phyloP scores from a whole-genome alignment of 2,329 filamentous ascomycete species.

The Claviceps arundinis region DNA sequence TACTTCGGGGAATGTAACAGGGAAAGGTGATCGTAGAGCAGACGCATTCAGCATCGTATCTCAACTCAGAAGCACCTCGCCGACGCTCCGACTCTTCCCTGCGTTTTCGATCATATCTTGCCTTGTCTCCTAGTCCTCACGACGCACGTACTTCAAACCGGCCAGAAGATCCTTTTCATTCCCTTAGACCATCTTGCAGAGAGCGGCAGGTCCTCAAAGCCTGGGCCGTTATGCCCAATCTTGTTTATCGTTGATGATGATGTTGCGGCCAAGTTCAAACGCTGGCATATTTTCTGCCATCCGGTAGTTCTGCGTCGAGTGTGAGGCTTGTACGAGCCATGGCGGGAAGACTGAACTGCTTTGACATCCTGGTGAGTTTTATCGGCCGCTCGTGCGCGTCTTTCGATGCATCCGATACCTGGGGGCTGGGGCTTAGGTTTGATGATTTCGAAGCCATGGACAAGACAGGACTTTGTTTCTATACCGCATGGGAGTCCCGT shows the following conservation, averaged over 20 bases:
- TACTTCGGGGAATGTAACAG: too few relatives aligned
- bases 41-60: neutral
- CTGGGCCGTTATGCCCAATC: conserved; percentile 7
- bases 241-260: conserved; percentile 1
- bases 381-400: too few relatives aligned
- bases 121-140: neutral
- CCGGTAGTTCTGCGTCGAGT: conserved; percentile 6
- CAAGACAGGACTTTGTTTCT: too few relatives aligned
- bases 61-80: conserved; percentile 1
- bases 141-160: conserved; percentile 8
- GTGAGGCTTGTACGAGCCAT: conserved; percentile 3
- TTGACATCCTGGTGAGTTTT: neutral
- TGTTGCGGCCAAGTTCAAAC: conserved; percentile 5
- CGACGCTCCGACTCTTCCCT: conserved; percentile 1
- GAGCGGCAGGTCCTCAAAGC: neutral
- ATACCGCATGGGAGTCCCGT: too few relatives aligned
- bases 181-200: conserved; percentile 8
- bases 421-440: too few relatives aligned
- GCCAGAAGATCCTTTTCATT: conserved; percentile 8
- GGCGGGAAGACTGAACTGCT: neutral
- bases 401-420: too few relatives aligned
- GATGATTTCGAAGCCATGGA: too few relatives aligned
- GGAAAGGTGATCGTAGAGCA: neutral
- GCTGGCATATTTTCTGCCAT: conserved; percentile 6
- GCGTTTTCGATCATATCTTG: neutral